Conservation (phyloP, 2,329 filamentous ascomycete genomes). For the Ceratocystis harringtonii region DNA sequence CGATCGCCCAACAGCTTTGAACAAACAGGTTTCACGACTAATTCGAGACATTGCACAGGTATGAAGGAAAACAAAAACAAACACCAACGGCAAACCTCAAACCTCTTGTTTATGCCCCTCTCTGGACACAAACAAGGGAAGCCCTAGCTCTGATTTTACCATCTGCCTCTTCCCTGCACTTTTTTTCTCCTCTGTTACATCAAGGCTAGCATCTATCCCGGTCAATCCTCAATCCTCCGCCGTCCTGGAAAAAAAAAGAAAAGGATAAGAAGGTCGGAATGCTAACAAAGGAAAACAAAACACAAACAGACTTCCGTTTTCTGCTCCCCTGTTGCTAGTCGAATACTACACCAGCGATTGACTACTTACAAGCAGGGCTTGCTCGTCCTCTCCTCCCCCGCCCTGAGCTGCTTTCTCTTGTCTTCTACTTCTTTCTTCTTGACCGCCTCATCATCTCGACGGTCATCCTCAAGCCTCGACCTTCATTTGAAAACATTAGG, state of each 20-base stretch:
- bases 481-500: neutral
- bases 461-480: neutral
- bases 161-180: neutral
- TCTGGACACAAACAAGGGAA: neutral
- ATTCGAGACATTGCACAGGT: neutral
- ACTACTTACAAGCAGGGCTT: conserved; percentile 2
- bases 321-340: neutral
- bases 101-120: neutral
- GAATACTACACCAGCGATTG: neutral
- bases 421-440: neutral
- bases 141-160: neutral
- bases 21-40: no score
- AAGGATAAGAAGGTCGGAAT: neutral
- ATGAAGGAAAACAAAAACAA: neutral
- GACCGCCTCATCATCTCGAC: neutral
- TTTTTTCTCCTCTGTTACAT: conserved; percentile 3
- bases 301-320: conserved; percentile 7
- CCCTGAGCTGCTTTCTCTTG: neutral
- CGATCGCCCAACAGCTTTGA: no score
- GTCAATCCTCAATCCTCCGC: conserved; percentile 3
- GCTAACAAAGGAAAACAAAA: conserved; percentile 1
- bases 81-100: neutral
- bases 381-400: neutral
- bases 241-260: neutral
- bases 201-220: neutral